Conservation (phyloP, 2,329 filamentous ascomycete genomes). For the Colletotrichum eleusines region DNA sequence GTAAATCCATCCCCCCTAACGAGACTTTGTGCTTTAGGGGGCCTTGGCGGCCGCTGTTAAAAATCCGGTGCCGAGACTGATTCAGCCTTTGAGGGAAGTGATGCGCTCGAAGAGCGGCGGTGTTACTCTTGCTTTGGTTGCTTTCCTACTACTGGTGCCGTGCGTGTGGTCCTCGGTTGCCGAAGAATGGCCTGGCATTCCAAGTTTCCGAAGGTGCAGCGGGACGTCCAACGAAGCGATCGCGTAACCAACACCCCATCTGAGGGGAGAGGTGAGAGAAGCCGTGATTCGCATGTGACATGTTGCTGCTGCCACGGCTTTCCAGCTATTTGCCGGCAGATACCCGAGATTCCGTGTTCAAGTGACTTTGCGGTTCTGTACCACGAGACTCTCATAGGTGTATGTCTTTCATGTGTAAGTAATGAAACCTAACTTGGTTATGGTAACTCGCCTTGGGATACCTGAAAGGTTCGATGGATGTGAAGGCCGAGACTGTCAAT, state of each 20-base stretch:
- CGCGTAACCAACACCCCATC: background rate
- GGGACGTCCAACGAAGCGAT: background rate
- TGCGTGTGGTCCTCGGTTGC: background rate
- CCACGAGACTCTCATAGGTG: background rate
- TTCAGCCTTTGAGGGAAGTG: background rate
- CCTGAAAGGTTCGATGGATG: too few species aligned
- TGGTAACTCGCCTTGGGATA: background rate
- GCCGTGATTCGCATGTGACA: background rate
- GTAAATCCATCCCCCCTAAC: background rate
- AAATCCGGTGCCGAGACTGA: background rate
- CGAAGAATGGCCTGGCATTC: background rate
- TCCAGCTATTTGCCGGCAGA: background rate
- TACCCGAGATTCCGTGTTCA: too few species aligned
- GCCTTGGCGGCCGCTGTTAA: constrained; percentile 9
- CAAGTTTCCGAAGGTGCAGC: background rate
- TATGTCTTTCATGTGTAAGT: background rate
- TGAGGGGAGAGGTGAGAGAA: background rate
- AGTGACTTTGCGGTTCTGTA: too few species aligned
- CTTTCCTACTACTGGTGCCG: background rate
- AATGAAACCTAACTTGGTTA: background rate
- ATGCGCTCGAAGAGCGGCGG: background rate
- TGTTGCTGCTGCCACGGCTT: background rate
- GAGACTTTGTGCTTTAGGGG: background rate
- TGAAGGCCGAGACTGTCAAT: too few species aligned
- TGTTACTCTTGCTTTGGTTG: background rate